Conservation (phyloP, 805 yeast genomes). For the Saccharomyces jurei region DNA sequence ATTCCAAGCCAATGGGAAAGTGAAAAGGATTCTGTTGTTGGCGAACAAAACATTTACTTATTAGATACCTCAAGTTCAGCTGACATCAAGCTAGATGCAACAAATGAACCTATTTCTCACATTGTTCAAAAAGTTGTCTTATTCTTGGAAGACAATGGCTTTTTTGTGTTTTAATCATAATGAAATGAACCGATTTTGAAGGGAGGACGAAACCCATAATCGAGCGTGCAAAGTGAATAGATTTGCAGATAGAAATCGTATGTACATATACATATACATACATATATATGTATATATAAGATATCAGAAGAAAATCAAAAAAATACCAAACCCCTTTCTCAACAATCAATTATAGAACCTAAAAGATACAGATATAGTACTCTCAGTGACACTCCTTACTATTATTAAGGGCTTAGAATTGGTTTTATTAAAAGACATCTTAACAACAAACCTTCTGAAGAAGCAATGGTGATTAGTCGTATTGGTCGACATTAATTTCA, state of each 20-base stretch:
- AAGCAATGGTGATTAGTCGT: not conserved
- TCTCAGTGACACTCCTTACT: not conserved
- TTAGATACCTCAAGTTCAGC: conserved; percentile 43
- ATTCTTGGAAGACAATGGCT: conserved; percentile 75
- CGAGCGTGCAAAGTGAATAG: not conserved
- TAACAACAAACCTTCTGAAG: not conserved
- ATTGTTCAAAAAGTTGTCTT: conserved; percentile 68
- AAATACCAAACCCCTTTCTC: not conserved
- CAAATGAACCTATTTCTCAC: conserved; percentile 51
- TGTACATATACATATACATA: not conserved
- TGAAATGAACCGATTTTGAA: not conserved
- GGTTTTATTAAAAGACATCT: not conserved
- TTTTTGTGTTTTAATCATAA: conserved; percentile 43
- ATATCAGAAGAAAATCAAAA: not conserved
- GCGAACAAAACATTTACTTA: conserved; percentile 33
- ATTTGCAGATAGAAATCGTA: not conserved
- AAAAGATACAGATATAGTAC: not conserved
- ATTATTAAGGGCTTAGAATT: not conserved
- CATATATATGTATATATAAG: not conserved
- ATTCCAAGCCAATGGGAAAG: conserved; percentile 35
- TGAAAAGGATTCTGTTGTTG: conserved; percentile 4
- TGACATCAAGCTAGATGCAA: conserved; percentile 49
- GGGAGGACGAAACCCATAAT: not conserved
- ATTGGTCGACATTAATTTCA: not conserved
- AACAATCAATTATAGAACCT: not conserved